These are phyloP conservation scores for Hypoxylon sp. DNA, from an alignment of 2,329 filamentous ascomycete species.

Conservation along the genomic window DNA sequence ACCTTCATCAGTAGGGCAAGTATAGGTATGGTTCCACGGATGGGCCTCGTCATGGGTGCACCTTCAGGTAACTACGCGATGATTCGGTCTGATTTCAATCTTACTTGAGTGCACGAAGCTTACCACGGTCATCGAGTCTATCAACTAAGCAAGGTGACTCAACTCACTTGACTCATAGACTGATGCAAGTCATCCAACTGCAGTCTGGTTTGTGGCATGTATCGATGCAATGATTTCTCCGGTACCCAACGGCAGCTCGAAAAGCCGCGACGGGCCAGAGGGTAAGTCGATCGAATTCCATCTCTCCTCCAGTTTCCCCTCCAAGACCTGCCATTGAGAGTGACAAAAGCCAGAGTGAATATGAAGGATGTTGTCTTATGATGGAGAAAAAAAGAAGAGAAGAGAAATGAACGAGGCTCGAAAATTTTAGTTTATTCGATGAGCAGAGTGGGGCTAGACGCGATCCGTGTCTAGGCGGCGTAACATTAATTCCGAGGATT, in stretches of 20 bases:
- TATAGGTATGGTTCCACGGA: background rate
- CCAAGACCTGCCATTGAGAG: conserved; percentile 71
- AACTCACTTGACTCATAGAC: conserved; percentile 6
- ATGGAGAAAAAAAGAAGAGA: conserved; percentile 53
- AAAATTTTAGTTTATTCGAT: conserved; percentile 33
- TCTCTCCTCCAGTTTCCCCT: conserved; percentile 80
- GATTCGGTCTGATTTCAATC: background rate
- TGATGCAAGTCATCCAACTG: background rate
- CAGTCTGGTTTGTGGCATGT: conserved; percentile 45
- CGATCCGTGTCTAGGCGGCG: conserved; percentile 22
- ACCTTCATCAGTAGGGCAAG: no score
- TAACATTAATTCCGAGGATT: conserved; percentile 33
- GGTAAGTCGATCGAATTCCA: conserved; percentile 70
- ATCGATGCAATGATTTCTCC: conserved; percentile 58
- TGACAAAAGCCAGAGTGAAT: conserved; percentile 76
- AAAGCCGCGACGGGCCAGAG: conserved; percentile 62
- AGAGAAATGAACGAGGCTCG: conserved; percentile 13
- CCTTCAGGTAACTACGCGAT: background rate
- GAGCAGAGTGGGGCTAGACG: conserved; percentile 21
- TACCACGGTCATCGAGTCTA: background rate
- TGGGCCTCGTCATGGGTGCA: background rate
- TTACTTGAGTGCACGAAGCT: background rate
- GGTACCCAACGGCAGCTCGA: conserved; percentile 52
- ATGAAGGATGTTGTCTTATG: conserved; percentile 68
- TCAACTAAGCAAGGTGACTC: background rate